Evolutionary conservation across 2,329 filamentous ascomycete genomes (phyloP).

Genomic region (Penicillium concentricum): DNA sequence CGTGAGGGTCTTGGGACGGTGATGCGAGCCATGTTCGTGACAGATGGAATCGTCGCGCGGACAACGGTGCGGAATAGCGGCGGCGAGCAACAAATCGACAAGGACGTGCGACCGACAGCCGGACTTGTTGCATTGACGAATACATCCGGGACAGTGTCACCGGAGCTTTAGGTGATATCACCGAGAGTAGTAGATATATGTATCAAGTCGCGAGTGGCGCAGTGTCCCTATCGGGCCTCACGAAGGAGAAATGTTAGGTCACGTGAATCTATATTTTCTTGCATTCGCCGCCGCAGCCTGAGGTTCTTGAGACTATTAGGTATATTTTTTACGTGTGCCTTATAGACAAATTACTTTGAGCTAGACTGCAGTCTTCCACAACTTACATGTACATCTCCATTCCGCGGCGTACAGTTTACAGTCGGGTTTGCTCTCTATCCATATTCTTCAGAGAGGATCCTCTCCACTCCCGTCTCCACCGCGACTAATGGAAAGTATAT

Average conservation of each 20-base stretch:
- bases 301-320: neutral
- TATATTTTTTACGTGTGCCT: neutral
- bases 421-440: no score
- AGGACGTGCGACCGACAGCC: constrained; percentile 36
- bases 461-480: no score
- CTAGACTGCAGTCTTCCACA: no score
- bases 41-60: constrained; percentile 34
- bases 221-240: constrained; percentile 1
- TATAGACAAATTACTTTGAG: neutral
- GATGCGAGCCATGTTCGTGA: constrained; percentile 31
- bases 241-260: constrained; percentile 16
- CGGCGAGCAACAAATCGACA: constrained; percentile 40
- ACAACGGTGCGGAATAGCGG: constrained; percentile 31
- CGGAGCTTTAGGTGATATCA: constrained; percentile 20
- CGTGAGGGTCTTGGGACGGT: constrained; percentile 31
- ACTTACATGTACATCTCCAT: neutral
- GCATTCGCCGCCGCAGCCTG: neutral
- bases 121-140: constrained; percentile 40
- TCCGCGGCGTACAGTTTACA: neutral
- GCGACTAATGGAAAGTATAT: neutral
- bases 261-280: constrained; percentile 13
- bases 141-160: constrained; percentile 36
- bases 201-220: constrained; percentile 10
- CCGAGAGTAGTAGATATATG: constrained; percentile 8
- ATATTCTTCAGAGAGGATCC: no score